Conservation (phyloP, 2,329 filamentous ascomycete species). For the Monilinia fructicola region DNA sequence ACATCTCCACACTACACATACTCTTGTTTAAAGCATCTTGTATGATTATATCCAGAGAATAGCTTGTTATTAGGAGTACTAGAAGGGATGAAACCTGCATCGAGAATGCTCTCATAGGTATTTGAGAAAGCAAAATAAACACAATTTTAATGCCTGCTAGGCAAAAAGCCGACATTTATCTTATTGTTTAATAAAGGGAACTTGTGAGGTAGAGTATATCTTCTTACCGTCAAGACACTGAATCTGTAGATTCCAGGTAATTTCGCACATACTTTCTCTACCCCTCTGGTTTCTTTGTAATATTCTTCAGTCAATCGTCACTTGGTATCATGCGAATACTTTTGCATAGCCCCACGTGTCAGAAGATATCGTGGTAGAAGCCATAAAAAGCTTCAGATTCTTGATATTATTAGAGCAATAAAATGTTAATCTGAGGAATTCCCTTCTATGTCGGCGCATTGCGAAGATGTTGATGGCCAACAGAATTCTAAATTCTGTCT, state of each 20-base stretch:
- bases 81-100: neutral
- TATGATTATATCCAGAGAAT: neutral
- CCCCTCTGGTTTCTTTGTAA: neutral
- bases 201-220: neutral
- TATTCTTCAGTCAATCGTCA: neutral
- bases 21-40: neutral
- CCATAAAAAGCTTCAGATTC: neutral
- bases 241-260: neutral
- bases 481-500: neutral
- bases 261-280: neutral
- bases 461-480: neutral
- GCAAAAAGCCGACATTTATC: neutral
- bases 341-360: neutral
- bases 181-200: neutral
- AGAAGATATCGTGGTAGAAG: slow-evolving; percentile 7
- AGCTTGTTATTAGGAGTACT: neutral
- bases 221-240: neutral
- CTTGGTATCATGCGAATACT: neutral
- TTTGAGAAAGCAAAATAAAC: neutral
- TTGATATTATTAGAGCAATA: neutral
- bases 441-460: neutral
- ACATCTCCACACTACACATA: neutral
- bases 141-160: neutral
- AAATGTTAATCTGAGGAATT: neutral
- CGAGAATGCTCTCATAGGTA: neutral